These are phyloP conservation scores for Massarina eburnea DNA, from an alignment of 2,329 filamentous ascomycete genomes.

Conservation along the genomic window DNA sequence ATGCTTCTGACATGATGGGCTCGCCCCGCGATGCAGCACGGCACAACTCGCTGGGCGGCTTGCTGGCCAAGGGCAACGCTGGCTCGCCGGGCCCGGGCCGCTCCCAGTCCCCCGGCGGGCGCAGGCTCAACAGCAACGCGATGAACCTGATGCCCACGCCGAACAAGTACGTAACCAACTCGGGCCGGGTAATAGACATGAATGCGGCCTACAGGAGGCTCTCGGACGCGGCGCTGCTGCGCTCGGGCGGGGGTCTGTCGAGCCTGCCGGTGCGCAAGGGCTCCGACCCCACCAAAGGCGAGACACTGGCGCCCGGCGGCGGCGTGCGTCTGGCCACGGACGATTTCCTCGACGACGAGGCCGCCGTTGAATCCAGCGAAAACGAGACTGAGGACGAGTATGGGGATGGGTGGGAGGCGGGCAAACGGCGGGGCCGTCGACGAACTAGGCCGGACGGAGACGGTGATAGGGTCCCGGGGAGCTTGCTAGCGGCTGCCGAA, in stretches of 20 bases:
- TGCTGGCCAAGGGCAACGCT: constrained; percentile 41
- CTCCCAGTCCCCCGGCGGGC: constrained; percentile 41
- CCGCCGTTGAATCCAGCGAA: constrained; percentile 68
- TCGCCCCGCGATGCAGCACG: constrained; percentile 32
- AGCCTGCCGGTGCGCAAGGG: constrained; percentile 61
- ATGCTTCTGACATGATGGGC: constrained; percentile 22
- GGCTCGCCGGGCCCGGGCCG: constrained; percentile 42
- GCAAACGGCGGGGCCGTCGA: constrained; percentile 43
- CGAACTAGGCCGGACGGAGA: constrained; percentile 36
- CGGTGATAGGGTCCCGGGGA: constrained; percentile 53
- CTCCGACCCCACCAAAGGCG: constrained; percentile 42
- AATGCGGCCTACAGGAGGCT: constrained; percentile 69
- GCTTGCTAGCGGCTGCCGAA: constrained; percentile 72
- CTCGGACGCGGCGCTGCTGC: constrained; percentile 69
- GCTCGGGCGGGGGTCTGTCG: constrained; percentile 64
- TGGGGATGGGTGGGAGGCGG: constrained; percentile 59
- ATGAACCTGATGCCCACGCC: constrained; percentile 43
- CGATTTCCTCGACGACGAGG: constrained; percentile 63
- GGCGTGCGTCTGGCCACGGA: constrained; percentile 58
- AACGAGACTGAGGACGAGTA: constrained; percentile 59
- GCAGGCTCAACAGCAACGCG: constrained; percentile 54
- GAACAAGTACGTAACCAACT: constrained; percentile 57
- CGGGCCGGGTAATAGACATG: constrained; percentile 66
- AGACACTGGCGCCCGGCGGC: constrained; percentile 49
- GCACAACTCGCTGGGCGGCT: constrained; percentile 43